Conservation (phyloP, 306 rosid species). For the Fagus crenata region DNA sequence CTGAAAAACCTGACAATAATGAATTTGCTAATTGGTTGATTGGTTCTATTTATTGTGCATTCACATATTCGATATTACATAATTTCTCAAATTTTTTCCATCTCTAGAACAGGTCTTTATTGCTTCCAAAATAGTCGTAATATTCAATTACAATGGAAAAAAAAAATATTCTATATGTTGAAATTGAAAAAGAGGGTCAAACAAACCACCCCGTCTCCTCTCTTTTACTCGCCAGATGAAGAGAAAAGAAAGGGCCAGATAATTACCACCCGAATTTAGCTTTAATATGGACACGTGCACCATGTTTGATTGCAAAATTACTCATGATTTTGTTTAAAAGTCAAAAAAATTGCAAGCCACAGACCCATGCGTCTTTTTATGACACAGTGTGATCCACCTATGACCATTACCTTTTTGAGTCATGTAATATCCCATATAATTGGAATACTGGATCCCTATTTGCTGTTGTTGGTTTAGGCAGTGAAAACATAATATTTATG, state of each 20-base stretch:
- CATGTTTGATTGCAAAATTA: conserved; percentile 30
- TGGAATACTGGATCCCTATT: not conserved
- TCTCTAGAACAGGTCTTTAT: too few relatives aligned
- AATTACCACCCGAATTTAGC: not conserved
- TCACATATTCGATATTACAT: too few relatives aligned
- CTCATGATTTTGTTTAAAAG: conserved; percentile 32
- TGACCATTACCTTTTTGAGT: not conserved
- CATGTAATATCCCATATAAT: not conserved
- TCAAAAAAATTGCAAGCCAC: not conserved
- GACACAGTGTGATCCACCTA: not conserved
- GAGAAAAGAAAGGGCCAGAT: not conserved
- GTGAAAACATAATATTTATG: not conserved
- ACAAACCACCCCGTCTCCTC: not conserved
- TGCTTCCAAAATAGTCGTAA: too few relatives aligned
- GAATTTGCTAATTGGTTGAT: too few relatives aligned
- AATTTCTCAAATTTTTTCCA: too few relatives aligned
- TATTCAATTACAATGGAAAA: too few relatives aligned
- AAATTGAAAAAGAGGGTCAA: too few relatives aligned
- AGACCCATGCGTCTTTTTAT: not conserved
- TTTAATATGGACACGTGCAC: conserved; percentile 29
- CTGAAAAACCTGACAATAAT: too few relatives aligned
- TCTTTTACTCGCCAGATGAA: not conserved
- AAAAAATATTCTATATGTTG: too few relatives aligned
- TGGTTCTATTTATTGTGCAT: too few relatives aligned
- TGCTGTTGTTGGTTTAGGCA: not conserved